phyloP scores from a whole-genome alignment of 2,329 filamentous ascomycete species.

The Drechslerella dactyloides region DNA sequence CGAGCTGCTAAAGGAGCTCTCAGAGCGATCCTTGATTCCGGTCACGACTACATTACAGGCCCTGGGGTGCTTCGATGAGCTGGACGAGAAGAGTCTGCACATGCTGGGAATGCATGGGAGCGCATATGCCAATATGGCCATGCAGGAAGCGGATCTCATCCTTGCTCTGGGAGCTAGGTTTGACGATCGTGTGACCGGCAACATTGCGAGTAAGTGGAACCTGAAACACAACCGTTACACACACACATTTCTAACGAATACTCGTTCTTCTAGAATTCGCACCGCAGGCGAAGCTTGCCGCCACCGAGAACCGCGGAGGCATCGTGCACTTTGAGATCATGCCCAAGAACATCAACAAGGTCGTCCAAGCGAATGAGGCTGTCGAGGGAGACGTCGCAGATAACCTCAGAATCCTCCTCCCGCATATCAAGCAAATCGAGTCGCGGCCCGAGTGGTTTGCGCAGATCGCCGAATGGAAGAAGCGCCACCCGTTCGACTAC shows the following conservation, averaged over 20 bases:
- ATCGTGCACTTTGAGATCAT: constrained; percentile 98
- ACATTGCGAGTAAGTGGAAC: constrained; percentile 65
- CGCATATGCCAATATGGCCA: constrained; percentile 96
- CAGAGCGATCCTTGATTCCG: constrained; percentile 87
- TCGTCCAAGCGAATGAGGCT: constrained; percentile 93
- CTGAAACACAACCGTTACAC: too few relatives aligned
- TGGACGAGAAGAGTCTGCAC: constrained; percentile 90
- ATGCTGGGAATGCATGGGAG: constrained; percentile 99
- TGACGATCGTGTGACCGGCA: constrained; percentile 90
- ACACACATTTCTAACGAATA: too few relatives aligned
- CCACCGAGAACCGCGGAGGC: constrained; percentile 82
- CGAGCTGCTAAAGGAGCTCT: constrained; percentile 78
- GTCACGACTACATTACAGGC: constrained; percentile 96
- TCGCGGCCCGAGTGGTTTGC: constrained; percentile 82
- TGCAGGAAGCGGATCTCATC: constrained; percentile 95
- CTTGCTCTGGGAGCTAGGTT: constrained; percentile 93
- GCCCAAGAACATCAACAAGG: constrained; percentile 99
- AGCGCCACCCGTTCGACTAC: constrained; percentile 84
- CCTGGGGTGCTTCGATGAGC: constrained; percentile 88
- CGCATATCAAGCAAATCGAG: constrained; percentile 68
- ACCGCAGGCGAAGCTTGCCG: constrained; percentile 82
- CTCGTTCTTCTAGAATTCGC: constrained; percentile 69
- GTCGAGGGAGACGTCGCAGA: constrained; percentile 88
- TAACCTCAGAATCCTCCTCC: constrained; percentile 78
- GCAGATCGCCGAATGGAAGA: constrained; percentile 90